Percentiles rank a stretch among this genome's conserved stretches.
phyloP scores from a whole-genome alignment of 1,284 basidiomycete genomes.

The Moniliella sp. region DNA sequence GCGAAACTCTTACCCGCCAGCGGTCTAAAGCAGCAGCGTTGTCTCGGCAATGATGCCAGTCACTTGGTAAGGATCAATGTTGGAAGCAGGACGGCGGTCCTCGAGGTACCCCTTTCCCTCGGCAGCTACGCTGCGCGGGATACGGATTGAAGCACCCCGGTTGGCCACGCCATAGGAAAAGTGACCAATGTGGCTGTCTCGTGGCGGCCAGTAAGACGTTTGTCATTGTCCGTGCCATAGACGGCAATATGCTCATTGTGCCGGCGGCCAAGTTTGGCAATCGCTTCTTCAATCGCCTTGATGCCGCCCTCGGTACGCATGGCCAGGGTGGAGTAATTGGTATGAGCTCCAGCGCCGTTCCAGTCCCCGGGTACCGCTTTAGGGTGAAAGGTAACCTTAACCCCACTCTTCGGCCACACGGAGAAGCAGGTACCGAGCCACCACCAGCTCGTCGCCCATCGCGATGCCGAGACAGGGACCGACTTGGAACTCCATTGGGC shows the following conservation, averaged over 20 bases:
- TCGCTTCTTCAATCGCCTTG: constrained; percentile 76
- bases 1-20: too few species aligned
- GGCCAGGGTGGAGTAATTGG: constrained; percentile 32
- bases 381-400: constrained; percentile 92
- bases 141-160: constrained; percentile 52
- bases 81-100: constrained; percentile 56
- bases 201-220: constrained; percentile 37
- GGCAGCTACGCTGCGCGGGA: constrained; percentile 71
- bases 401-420: constrained; percentile 71
- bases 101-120: constrained; percentile 90
- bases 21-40: too few species aligned
- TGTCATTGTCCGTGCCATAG: constrained; percentile 33
- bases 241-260: constrained; percentile 35
- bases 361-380: constrained; percentile 93
- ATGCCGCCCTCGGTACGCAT: constrained; percentile 45
- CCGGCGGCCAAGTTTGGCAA: constrained; percentile 42
- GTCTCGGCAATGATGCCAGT: constrained; percentile 68
- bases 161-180: constrained; percentile 93
- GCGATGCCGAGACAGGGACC: constrained; percentile 93
- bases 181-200: constrained; percentile 78
- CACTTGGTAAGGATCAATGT: constrained; percentile 53
- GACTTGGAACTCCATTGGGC: constrained; percentile 99
- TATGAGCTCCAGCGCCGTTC: constrained; percentile 80
- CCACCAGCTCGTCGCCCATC: constrained; percentile 60
- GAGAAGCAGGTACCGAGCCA: constrained; percentile 29